Percentiles rank a stretch among this genome's conserved stretches.
Conservation (phyloP, 768 basidiomycete species). For the Phlegmacium glaucopus region DNA sequence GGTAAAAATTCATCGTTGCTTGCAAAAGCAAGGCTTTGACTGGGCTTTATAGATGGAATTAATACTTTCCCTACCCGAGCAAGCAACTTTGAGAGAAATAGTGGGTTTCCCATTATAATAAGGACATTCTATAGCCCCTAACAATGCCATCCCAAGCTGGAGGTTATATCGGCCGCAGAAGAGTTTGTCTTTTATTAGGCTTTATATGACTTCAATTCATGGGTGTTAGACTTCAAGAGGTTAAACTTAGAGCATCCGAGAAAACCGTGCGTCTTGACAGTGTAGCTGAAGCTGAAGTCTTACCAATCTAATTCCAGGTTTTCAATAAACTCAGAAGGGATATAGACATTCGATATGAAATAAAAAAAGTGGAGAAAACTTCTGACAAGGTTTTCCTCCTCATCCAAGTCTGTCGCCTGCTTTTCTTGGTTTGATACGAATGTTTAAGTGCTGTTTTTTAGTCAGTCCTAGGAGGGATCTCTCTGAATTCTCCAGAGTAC, state of each 20-base stretch:
- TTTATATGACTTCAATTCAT: background rate
- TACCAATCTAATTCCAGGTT: constrained; percentile 23
- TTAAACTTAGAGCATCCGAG: constrained; percentile 72
- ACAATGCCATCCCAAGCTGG: constrained; percentile 41
- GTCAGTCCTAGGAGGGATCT: constrained; percentile 72
- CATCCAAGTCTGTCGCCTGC: constrained; percentile 54
- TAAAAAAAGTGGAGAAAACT: constrained; percentile 67
- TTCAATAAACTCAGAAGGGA: constrained; percentile 70
- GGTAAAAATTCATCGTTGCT: constrained; percentile 29
- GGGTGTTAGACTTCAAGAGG: constrained; percentile 53
- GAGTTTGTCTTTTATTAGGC: constrained; percentile 44
- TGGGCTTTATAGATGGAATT: constrained; percentile 54
- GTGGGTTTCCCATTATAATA: constrained; percentile 37
- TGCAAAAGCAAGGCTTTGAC: background rate
- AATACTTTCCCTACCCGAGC: constrained; percentile 56
- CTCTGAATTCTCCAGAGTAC: constrained; percentile 65
- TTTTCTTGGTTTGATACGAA: background rate
- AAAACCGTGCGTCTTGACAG: constrained; percentile 49
- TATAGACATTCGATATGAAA: constrained; percentile 75
- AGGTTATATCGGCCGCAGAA: constrained; percentile 58
- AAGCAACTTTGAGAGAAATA: constrained; percentile 59
- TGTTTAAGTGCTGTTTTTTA: constrained; percentile 23
- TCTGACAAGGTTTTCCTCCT: constrained; percentile 79
- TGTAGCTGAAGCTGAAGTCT: background rate
- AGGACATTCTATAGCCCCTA: background rate